Evolutionary conservation across 2,329 filamentous ascomycete genomes (phyloP), one percentile per base, ranked within the genome.

Genomic region (Daldinia sp.): DNA sequence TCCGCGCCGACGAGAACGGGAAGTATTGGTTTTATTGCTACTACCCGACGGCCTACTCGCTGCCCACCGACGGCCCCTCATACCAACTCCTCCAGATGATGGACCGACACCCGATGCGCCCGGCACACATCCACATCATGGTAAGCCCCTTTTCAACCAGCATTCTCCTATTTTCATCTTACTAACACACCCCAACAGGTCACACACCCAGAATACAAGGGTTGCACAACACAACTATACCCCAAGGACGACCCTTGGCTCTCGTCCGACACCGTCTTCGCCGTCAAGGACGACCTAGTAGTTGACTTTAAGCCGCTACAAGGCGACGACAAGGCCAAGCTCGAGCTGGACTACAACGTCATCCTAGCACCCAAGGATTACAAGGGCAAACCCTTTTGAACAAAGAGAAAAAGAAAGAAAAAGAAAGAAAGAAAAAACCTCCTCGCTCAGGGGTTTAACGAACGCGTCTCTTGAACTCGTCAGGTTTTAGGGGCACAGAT

Each of bases 171-270:
- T 23, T 11, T 27, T 4, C 10, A 13, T 2, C 1, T 30, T 27
- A 15, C 41, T 61, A 25, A 69, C 39, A 43, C 8, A 13, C 21
- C 4, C 7, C 27, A 19, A 4, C 41, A 79, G 77, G 77, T 83
- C 61, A 85, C 85, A 3, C 83, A 85, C 59, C 82, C 83, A n/a
- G 86, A 87, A 3, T 91, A 90, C 80, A 89, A 88, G 73, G 81
- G 88, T 81, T 69, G 92, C 62, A 90, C 90, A 1, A 93, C 91
- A 0, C 91, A 94, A 76, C 88, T 94, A 54, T 94, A 93, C 74
- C 90, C 92, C 76, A 83, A 83, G 64, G 81, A 85, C 64, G 86
- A 89, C 77, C 83, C 85, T 49, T 91, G 91, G 74, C 81, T 93
- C 23, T 73, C 76, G 34, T 77, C 79, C 17, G 79, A 81, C 68